A percentile compares a stretch with the other conserved stretches of the same genome.
Conservation (phyloP, 2,329 filamentous ascomycete genomes). For the Aspergillus transmontanensis region DNA sequence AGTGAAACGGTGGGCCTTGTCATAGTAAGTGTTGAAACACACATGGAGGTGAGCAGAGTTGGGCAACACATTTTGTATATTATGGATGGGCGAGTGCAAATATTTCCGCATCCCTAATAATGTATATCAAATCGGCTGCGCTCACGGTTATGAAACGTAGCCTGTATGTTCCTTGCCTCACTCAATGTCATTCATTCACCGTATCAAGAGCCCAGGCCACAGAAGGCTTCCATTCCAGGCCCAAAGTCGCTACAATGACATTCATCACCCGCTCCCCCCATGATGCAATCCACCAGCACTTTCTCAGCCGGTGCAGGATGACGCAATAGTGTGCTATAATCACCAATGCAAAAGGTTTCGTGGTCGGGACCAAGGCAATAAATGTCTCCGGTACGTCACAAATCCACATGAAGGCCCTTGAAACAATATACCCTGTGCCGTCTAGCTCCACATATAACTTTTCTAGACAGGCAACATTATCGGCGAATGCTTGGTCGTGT, state of each 20-base stretch:
- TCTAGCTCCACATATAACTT: not conserved
- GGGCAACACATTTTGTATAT: too few relatives aligned
- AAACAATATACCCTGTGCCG: not conserved
- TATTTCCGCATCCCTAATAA: too few relatives aligned
- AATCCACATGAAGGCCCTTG: slow-evolving; percentile 16
- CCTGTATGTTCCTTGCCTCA: too few relatives aligned
- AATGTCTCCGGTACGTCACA: slow-evolving; percentile 16
- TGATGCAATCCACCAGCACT: slow-evolving; percentile 21
- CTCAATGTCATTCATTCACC: not conserved
- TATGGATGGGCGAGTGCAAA: too few relatives aligned
- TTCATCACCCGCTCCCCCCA: slow-evolving; percentile 21
- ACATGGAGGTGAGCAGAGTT: too few relatives aligned
- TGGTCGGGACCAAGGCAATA: slow-evolving; percentile 14
- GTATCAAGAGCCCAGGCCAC: not conserved
- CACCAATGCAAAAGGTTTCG: slow-evolving; percentile 22
- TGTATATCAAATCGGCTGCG: too few relatives aligned
- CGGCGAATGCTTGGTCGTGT: not conserved
- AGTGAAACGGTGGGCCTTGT: too few relatives aligned
- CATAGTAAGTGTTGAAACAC: too few relatives aligned
- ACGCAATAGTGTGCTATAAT: slow-evolving; percentile 27
- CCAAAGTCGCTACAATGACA: not conserved
- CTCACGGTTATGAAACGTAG: too few relatives aligned
- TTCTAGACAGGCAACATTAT: not conserved
- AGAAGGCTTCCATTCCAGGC: not conserved
- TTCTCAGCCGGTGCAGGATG: slow-evolving; percentile 18